Conservation (phyloP, 2,329 filamentous ascomycete genomes). For the Colletotrichum somersetense region DNA sequence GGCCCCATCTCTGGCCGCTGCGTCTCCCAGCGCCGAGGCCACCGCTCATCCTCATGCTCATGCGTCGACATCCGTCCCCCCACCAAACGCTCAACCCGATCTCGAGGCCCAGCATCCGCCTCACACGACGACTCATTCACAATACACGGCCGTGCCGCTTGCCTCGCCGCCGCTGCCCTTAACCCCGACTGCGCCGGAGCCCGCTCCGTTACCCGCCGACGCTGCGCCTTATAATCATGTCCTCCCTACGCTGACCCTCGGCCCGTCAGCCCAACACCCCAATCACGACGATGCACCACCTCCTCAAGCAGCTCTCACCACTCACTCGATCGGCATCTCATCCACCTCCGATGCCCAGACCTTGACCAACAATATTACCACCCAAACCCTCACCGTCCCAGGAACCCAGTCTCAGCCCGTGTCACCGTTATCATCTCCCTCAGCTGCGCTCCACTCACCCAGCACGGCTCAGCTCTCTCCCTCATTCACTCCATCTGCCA, state of each 20-base stretch:
- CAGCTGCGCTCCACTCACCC: conserved; percentile 24
- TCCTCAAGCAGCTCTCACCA: conserved; percentile 12
- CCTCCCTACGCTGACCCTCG: conserved; percentile 31
- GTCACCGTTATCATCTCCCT: conserved; percentile 28
- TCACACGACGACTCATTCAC: conserved; percentile 25
- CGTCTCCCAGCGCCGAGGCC: conserved; percentile 36
- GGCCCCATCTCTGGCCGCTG: conserved; percentile 31
- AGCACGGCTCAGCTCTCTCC: conserved; percentile 11
- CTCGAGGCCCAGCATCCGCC: conserved; percentile 35
- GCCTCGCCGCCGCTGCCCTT: conserved; percentile 32
- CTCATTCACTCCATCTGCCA: conserved; percentile 36
- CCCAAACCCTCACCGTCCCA: conserved; percentile 29
- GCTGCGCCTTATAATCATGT: conserved; percentile 16
- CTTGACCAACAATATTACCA: conserved; percentile 24
- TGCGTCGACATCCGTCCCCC: conserved; percentile 2
- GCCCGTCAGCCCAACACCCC: conserved; percentile 35
- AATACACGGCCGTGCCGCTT: conserved; percentile 30
- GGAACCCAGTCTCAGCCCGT: conserved; percentile 26
- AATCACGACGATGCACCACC: conserved; percentile 32
- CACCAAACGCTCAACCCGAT: conserved; percentile 29
- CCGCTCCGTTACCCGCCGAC: conserved; percentile 24
- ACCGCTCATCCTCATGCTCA: neutral
- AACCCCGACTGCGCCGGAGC: conserved; percentile 18
- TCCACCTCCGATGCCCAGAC: conserved; percentile 29
- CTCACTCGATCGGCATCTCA: conserved; percentile 25